Evolutionary conservation across 441 rosid species (phyloP), one percentile per base, ranked within the genome.

Genomic region (Adansonia rubrostipa): DNA sequence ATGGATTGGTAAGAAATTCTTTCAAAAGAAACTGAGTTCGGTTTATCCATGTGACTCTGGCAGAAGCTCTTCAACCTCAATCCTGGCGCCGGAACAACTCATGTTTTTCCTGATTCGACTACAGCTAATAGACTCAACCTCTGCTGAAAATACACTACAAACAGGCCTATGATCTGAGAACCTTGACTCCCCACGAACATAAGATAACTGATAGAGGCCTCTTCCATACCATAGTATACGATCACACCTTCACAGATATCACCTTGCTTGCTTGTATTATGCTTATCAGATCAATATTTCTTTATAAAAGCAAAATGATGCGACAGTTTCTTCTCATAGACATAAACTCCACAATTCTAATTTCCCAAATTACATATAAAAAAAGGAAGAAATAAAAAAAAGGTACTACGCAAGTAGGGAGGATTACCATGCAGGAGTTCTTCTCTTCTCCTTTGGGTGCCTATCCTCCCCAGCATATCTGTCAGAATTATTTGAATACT

Each of bases 121-220:
- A 47, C 85, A 87, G 77, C 81, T 84, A 17, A 90, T 84, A 0
- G 96, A 93, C 85, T 93, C 99, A 77, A 97, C 92, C 87, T 93
- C 99, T 10, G 93, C 99, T 10, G 77, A 82, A 79, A 97, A 97
- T 65, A 93, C 71, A 82, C 99, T 87, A 80, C 90, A 95, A 51
- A 97, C 99, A 53, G 99, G 99, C 79, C 99, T 89, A 53, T 97
- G 99, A 82, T 97, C 99, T 4, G 99, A 97, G 89, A 97, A 97
- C 82, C 89, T 91, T 6, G 99, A 93, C 85, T 96, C 99, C 19
- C 99, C 99, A 13, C 99, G 90, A 51, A 93, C 99, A 79, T 97
- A 95, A 17, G 99, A 91, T 75, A 93, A 85, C 78, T 92, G 99
- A 80, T 50, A 47, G 75, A 97, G 87, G 71, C 99, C 99, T 83